Base-by-base conservation (phyloP, 257 asterid species). In the Knoxia roxburghii region DNA sequence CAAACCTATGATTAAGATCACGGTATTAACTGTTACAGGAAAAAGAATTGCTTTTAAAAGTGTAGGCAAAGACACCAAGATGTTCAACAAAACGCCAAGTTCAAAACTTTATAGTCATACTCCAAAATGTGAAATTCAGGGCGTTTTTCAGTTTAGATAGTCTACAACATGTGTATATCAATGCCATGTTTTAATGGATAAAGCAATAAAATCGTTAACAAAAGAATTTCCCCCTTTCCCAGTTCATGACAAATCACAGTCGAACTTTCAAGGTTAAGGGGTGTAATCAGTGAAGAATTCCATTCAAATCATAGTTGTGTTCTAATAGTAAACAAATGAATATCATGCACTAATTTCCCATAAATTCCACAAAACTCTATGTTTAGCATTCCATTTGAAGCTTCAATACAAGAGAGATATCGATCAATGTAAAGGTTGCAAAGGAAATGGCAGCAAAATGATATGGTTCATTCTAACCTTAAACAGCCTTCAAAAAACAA, bases 401-500 rank as follows among this genome's bases (percentile, higher is more conserved):
- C 17, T 33, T 30, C 8, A 57, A 0, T 7, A 14, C 9, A 32
- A 15, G 12, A 57, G 23, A 53, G 14, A 29, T 26, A 4, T 29
- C 29, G 23, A 29, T 17, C 40, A 43, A 43, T 26, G 9, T 11
- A 10, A 45, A 63, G 2, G 41, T 37, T 37, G 17, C 17, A 35
- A 65, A 65, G 11, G 10, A 65, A 37, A 48, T 17, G 14, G 56
- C 21, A 49, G 46, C 43, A 64, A 49, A 46, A 29, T 32, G 18
- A 46, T 29, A 45, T 30, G 18, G 50, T 55, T 64, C 32, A 14
- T 30, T 73, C 72, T 76, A n/a, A 88, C 99, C 99, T 88, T 78
- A 90, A 80, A 76, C 99, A 93, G 59, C 99, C 97, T 82, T 93
- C 96, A 14, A 93, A 93, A 82, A 88, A 93, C 69, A 90, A 78